Evolutionary conservation across 2,329 filamentous ascomycete species (phyloP).

Genomic region (Colletotrichum sp.): DNA sequence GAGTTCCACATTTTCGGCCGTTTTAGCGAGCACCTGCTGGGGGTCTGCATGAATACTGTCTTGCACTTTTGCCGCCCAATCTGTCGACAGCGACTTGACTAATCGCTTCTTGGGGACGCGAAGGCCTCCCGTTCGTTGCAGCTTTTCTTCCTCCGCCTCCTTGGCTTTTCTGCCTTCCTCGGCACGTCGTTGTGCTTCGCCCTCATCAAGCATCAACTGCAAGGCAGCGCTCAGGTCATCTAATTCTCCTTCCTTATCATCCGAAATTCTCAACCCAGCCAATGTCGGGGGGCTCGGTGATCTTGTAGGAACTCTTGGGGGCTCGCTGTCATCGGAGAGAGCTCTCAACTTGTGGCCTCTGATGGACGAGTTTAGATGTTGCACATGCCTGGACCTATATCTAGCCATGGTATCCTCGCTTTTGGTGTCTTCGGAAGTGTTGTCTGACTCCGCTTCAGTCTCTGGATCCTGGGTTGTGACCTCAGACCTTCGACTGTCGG

Average conservation of each 20-base stretch:
- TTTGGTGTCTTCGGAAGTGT: neutral
- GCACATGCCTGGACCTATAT: neutral
- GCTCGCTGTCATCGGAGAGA: neutral
- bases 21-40: slow-evolving; percentile 1
- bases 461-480: neutral
- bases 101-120: slow-evolving; percentile 6
- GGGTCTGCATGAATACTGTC: neutral
- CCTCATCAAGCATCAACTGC: slow-evolving; percentile 10
- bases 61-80: slow-evolving; percentile 4
- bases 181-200: slow-evolving; percentile 7
- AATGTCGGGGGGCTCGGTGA: neutral
- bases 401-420: neutral
- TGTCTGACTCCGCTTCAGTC: neutral
- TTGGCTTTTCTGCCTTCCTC: slow-evolving; percentile 11
- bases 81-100: neutral
- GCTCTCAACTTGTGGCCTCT: neutral
- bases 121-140: slow-evolving; percentile 17
- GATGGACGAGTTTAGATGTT: neutral
- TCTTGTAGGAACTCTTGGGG: neutral
- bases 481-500: neutral
- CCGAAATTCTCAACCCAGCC: slow-evolving; percentile 10
- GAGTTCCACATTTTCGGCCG: slow-evolving; percentile 17
- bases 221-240: slow-evolving; percentile 19
- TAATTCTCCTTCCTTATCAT: slow-evolving; percentile 18
- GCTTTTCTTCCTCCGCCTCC: neutral